These are phyloP conservation scores for Cryptosporidium baileyi DNA, from an alignment of 169 alveolate species.

Conservation along the genomic window DNA sequence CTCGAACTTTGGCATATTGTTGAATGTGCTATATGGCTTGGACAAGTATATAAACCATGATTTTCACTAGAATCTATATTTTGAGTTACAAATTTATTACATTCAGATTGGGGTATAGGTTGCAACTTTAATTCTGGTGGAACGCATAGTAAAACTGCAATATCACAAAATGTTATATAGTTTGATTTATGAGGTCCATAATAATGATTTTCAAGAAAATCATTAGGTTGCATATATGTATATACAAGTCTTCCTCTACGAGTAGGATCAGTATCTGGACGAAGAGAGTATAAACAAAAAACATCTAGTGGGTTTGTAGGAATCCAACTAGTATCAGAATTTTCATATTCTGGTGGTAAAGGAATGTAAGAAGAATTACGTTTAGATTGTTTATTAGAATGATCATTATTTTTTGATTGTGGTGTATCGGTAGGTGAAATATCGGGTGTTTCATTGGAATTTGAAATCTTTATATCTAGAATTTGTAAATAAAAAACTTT, in stretches of 20 bases:
- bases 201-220: constrained; percentile 35
- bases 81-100: neutral
- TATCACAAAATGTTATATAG: constrained; percentile 27
- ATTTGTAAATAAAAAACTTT: constrained; percentile 22
- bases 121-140: constrained; percentile 75
- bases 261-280: constrained; percentile 81
- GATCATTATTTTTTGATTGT: neutral
- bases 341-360: neutral
- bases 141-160: constrained; percentile 72
- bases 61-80: neutral
- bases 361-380: neutral
- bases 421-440: constrained; percentile 1
- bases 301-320: constrained; percentile 78
- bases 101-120: neutral
- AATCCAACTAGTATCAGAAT: constrained; percentile 71
- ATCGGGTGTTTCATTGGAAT: neutral
- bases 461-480: neutral
- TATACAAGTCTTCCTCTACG: constrained; percentile 78
- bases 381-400: neutral
- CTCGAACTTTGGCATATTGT: constrained; percentile 2
- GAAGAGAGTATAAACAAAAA: constrained; percentile 79
- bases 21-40: constrained; percentile 27
- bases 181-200: constrained; percentile 33
- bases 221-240: constrained; percentile 80
- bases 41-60: constrained; percentile 8